Evolutionary conservation across 148 eudicot genomes (phyloP).

Genomic region (Heliosperma pusillum): DNA sequence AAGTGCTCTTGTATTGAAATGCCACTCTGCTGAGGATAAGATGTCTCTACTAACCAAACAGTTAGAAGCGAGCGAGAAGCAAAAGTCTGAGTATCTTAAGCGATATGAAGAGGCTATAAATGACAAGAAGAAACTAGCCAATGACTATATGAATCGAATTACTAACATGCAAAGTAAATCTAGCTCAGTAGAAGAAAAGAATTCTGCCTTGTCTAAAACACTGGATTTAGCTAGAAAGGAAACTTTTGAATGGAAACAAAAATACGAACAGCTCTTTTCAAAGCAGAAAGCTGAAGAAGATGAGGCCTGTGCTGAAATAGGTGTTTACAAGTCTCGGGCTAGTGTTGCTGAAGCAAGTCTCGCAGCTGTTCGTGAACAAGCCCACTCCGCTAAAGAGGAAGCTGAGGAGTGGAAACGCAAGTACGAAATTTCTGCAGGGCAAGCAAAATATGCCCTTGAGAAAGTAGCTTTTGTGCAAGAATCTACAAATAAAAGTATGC

Average conservation of each 20-base stretch:
- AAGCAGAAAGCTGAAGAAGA: slow-evolving; percentile 79
- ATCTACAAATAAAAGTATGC: slow-evolving; percentile 64
- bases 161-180: slow-evolving; percentile 61
- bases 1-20: slow-evolving; percentile 63
- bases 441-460: slow-evolving; percentile 83
- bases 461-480: slow-evolving; percentile 79
- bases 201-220: slow-evolving; percentile 62
- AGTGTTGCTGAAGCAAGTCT: slow-evolving; percentile 90
- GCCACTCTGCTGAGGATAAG: slow-evolving; percentile 76
- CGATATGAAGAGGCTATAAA: slow-evolving; percentile 85
- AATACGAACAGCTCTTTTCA: slow-evolving; percentile 57
- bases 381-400: slow-evolving; percentile 88
- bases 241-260: slow-evolving; percentile 71
- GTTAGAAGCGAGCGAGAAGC: slow-evolving; percentile 83
- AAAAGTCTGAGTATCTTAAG: slow-evolving; percentile 81
- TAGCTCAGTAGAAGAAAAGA: slow-evolving; percentile 76
- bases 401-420: slow-evolving; percentile 96
- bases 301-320: slow-evolving; percentile 57
- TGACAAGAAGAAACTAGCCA: slow-evolving; percentile 75
- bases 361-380: slow-evolving; percentile 84
- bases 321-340: slow-evolving; percentile 61
- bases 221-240: slow-evolving; percentile 61
- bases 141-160: slow-evolving; percentile 75
- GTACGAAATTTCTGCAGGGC: slow-evolving; percentile 69
- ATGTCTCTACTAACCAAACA: slow-evolving; percentile 77